Conservation (phyloP, 2,329 filamentous ascomycete genomes). For the Nothophaeocryptopus gaeumannii region DNA sequence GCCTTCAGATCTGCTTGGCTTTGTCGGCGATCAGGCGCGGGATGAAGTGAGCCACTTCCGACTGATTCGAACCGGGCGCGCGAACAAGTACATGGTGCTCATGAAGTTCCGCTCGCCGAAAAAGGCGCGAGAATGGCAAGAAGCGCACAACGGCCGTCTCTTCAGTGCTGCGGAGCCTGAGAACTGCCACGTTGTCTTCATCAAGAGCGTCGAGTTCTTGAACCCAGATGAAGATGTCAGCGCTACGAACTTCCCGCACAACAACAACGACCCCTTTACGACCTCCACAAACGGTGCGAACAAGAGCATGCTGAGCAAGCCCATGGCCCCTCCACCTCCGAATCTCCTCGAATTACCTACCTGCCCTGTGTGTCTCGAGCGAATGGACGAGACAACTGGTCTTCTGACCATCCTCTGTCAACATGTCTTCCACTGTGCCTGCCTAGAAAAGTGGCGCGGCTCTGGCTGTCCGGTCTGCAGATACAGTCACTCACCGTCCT, state of each 20-base stretch:
- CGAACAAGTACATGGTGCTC: slow-evolving; percentile 91
- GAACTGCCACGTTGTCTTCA: slow-evolving; percentile 90
- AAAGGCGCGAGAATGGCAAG: slow-evolving; percentile 75
- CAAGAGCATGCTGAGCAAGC: slow-evolving; percentile 48
- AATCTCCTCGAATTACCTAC: slow-evolving; percentile 88
- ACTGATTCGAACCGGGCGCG: slow-evolving; percentile 83
- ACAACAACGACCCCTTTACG: slow-evolving; percentile 61
- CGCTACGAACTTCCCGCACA: slow-evolving; percentile 54
- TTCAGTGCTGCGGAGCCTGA: slow-evolving; percentile 78
- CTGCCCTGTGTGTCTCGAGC: slow-evolving; percentile 91
- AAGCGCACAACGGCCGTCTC: slow-evolving; percentile 84
- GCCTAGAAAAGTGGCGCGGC: slow-evolving; percentile 93
- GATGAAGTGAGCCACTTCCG: slow-evolving; percentile 88
- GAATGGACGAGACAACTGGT: slow-evolving; percentile 97
- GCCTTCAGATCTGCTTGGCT: slow-evolving; percentile 84
- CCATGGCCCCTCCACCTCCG: slow-evolving; percentile 71
- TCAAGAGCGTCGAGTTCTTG: slow-evolving; percentile 86
- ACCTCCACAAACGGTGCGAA: slow-evolving; percentile 35
- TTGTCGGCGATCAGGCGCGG: slow-evolving; percentile 82
- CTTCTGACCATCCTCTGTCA: slow-evolving; percentile 94
- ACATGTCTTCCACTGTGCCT: slow-evolving; percentile 96
- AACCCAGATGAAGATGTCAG: slow-evolving; percentile 54
- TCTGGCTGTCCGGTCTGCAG: slow-evolving; percentile 92
- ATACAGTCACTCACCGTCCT: slow-evolving; percentile 67
- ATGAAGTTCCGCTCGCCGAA: slow-evolving; percentile 83